Base-by-base conservation (phyloP, 345 rosid species). In the Ceriops tagal region DNA sequence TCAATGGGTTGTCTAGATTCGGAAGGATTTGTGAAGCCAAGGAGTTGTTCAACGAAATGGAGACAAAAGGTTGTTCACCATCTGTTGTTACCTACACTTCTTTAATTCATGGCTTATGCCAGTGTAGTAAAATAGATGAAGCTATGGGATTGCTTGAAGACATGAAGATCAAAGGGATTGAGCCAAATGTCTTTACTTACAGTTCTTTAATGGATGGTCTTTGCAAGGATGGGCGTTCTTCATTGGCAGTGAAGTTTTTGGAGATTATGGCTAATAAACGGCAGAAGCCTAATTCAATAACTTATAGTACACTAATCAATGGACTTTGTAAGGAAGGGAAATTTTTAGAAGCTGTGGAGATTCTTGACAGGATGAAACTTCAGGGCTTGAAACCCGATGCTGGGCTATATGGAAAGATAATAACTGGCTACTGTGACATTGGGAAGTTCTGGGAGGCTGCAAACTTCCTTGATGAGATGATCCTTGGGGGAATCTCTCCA, bases 381-480 rank as follows among this genome's bases (percentile, higher is more conserved):
- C 97, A 88, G 75, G 96, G 92, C 63, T 80, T 91, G 71, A 90
- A 85, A 73, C 97, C 92, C 52, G 95, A 89, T 80, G 93, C 96
- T 53, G 92, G 93, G 39, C 79, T 89, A 68, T 83, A 89, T 8
- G 96, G 89, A 58, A 93, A 86, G 81, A 84, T 91, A 67, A 87
- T 89, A 67, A 67, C 39, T 53, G 88, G 87, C 27, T 85, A 85
- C 56, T 91, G 92, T 67, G 73, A 76, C 76, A 43, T 78, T 55
- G 6, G 49, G 79, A 86, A 85, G 83, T 89, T 86, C 70, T 78
- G 46, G 55, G 92, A 88, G 83, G 97, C 96, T 78, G 96, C 96
- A 22, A 87, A 85, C 79, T 87, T 87, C 73, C 85, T 91, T 2
- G 98, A 89, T 52, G 98, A 93, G 81, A 89, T 91, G 96, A 65